These are phyloP conservation scores for Xylona heveae DNA, from an alignment of 495 filamentous ascomycete species.

Conservation along the genomic window DNA sequence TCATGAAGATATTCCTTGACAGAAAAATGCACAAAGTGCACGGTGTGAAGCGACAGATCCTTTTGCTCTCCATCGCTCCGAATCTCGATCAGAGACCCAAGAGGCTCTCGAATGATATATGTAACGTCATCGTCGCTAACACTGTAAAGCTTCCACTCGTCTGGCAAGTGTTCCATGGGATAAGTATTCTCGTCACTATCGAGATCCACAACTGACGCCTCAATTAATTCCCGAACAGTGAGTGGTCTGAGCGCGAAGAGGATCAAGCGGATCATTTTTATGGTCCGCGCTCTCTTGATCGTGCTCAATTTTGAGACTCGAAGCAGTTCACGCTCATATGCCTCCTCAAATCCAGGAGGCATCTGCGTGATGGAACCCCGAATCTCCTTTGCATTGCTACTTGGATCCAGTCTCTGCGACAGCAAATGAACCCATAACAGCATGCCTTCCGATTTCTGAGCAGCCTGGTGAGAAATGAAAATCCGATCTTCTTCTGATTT, in stretches of 20 bases:
- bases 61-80: slow-evolving; percentile 3
- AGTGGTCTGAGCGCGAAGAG: slow-evolving; percentile 13
- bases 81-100: slow-evolving; percentile 9
- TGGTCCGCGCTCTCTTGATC: slow-evolving; percentile 5
- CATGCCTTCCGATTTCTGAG: slow-evolving; percentile 11
- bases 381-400: slow-evolving; percentile 6
- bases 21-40: slow-evolving; percentile 13
- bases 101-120: slow-evolving; percentile 7
- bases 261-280: slow-evolving; percentile 11
- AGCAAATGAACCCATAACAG: slow-evolving; percentile 11
- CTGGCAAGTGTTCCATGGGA: slow-evolving; percentile 7
- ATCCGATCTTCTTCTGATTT: slow-evolving; percentile 4
- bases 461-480: slow-evolving; percentile 6
- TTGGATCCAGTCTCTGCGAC: slow-evolving; percentile 4
- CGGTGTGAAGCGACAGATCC: slow-evolving; percentile 3
- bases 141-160: slow-evolving; percentile 6
- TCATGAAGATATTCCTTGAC: slow-evolving; percentile 13
- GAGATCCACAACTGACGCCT: slow-evolving; percentile 6
- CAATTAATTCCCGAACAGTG: slow-evolving; percentile 11
- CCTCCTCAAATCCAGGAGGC: slow-evolving; percentile 7
- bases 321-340: slow-evolving; percentile 7
- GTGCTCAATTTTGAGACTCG: slow-evolving; percentile 5
- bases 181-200: slow-evolving; percentile 5
- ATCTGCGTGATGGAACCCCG: slow-evolving; percentile 7
- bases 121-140: slow-evolving; percentile 12